Evolutionary conservation across 225 moss, liverwort and hornwort genomes (phyloP), one percentile per base, ranked within the genome.

Genomic region (Straminergon stramineum): DNA sequence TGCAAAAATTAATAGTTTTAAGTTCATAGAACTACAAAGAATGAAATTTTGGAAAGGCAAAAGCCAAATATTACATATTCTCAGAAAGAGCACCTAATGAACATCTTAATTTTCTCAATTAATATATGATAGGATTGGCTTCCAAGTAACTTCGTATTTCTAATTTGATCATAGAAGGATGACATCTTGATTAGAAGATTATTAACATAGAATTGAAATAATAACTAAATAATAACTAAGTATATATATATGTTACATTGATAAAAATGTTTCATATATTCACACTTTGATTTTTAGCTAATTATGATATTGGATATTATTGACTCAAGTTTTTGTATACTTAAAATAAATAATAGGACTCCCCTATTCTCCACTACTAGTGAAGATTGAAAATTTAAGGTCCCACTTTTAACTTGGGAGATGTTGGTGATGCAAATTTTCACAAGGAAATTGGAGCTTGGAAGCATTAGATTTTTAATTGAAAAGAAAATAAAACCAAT

Each of bases 331-430:
- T 27, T 73, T 3, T 43, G 6, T 43, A 73, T 43, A 43, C 3
- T 43, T 73, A 17, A 10, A 45, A 28, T 43, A 28, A 28, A 16
- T 43, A 73, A 2, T 15, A 16, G 5, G 9, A 5, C 27, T 43
- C 3, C 0, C 15, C 0, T 73, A 8, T 0, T 8, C 15, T 73
- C 0, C 2, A 3, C 43, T 41, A 43, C 5, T 5, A 27, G 3
- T 75, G 2, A 31, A 18, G 48, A 48, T 75, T 31, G 12, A 32
- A 7, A 31, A 7, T 51, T 19, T 19, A 7, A 7, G 3, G 2
- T 2, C 3, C 2, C 2, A 13, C 19, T 51, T 52, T 0, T 1
- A 0, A 7, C 2, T 75, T 31, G 0, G 0, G 4, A 75, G 31
- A 51, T 51, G 1, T 31, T 51, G 7, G 20, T 0, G 2, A 19